A percentile compares a stretch with the other conserved stretches of the same genome.
Evolutionary conservation across 208 protist genomes (phyloP).

Genomic region (Trypanosomatidae sp.): DNA sequence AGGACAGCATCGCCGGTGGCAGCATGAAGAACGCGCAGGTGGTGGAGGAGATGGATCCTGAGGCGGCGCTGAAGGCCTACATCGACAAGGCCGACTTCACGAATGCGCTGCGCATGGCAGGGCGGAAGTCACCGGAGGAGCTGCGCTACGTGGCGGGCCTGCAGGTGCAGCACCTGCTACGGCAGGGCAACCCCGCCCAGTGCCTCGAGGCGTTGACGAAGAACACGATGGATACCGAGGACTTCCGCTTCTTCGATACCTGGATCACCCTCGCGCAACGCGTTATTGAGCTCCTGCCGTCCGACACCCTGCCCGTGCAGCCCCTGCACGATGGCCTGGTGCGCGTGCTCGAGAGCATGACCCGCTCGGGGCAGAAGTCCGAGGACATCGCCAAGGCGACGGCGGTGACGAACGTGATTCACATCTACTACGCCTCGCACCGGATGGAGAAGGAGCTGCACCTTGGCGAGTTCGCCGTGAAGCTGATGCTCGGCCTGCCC

Average conservation of each 20-base stretch:
- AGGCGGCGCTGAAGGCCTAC: slow-evolving; percentile 90
- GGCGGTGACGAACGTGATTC: slow-evolving; percentile 69
- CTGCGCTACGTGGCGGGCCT: slow-evolving; percentile 69
- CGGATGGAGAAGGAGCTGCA: slow-evolving; percentile 64
- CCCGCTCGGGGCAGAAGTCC: slow-evolving; percentile 69
- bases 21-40: slow-evolving; percentile 76
- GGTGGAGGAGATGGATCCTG: slow-evolving; percentile 88
- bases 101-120: slow-evolving; percentile 82
- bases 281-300: slow-evolving; percentile 44
- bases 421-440: slow-evolving; percentile 77
- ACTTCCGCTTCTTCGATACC: slow-evolving; percentile 91
- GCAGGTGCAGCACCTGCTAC: slow-evolving; percentile 75
- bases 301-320: slow-evolving; percentile 32
- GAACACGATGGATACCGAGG: slow-evolving; percentile 66
- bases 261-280: slow-evolving; percentile 72
- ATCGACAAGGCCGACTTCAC: slow-evolving; percentile 79
- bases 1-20: slow-evolving; percentile 84
- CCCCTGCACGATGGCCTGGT: slow-evolving; percentile 65
- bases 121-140: slow-evolving; percentile 63
- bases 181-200: slow-evolving; percentile 45
- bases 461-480: slow-evolving; percentile 72
- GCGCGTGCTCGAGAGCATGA: slow-evolving; percentile 76
- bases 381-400: slow-evolving; percentile 82
- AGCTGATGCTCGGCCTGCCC: slow-evolving; percentile 90
- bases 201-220: slow-evolving; percentile 68